Percentiles rank a stretch among this genome's conserved stretches.
These are phyloP conservation scores for Rhodomyrtus psidioides DNA, from an alignment of 441 rosid genomes.

Conservation along the genomic window DNA sequence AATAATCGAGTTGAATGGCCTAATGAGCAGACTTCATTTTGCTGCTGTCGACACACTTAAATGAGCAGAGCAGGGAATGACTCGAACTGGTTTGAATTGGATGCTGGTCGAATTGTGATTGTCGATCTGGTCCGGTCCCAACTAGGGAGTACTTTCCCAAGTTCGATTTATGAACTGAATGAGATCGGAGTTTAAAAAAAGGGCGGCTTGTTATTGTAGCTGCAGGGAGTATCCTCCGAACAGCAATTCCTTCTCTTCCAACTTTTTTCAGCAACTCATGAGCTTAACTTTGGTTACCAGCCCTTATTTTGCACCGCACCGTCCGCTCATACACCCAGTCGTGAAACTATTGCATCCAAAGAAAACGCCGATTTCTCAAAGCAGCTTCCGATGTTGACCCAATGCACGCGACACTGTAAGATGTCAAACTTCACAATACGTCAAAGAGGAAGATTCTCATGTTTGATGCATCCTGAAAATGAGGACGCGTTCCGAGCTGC, in stretches of 20 bases:
- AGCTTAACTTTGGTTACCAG: not conserved
- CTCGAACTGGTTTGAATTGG: not conserved
- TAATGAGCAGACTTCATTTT: not conserved
- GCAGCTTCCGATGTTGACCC: not conserved
- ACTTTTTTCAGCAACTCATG: not conserved
- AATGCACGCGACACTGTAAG: not conserved
- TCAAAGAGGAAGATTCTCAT: not conserved
- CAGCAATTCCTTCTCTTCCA: not conserved
- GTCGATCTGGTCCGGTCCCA: not conserved
- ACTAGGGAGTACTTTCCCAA: not conserved
- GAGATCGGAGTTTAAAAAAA: not conserved
- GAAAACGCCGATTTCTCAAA: not conserved
- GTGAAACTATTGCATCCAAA: not conserved
- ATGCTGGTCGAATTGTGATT: not conserved
- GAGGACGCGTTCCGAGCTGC: not conserved
- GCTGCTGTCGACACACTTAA: not conserved
- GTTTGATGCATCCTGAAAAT: not conserved
- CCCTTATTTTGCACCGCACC: not conserved
- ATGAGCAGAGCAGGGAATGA: not conserved
- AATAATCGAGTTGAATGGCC: not conserved
- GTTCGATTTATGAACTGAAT: not conserved
- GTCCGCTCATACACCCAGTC: not conserved
- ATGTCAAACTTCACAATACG: not conserved
- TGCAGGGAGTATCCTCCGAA: not conserved
- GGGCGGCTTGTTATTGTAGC: not conserved